Percentiles rank a stretch among this genome's conserved stretches.
These are phyloP conservation scores for Wickerhamiella spandovensis DNA, from an alignment of 805 yeast genomes.

Conservation along the genomic window DNA sequence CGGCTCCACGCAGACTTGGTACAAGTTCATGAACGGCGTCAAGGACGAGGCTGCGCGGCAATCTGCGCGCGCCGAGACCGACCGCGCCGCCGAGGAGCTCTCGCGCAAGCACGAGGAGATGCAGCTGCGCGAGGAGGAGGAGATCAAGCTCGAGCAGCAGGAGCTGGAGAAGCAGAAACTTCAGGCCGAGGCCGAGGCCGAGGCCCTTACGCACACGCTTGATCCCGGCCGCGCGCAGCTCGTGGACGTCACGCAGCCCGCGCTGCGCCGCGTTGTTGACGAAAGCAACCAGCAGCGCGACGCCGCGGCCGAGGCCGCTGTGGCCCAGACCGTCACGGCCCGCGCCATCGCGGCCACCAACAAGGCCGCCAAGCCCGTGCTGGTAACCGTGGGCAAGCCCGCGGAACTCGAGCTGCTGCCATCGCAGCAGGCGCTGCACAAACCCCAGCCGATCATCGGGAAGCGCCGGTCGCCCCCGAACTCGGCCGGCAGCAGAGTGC, in stretches of 20 bases:
- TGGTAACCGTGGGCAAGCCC: conserved; percentile 1
- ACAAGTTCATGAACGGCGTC: conserved; percentile 8
- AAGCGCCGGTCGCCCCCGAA: not conserved
- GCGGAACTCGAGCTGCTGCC: not conserved
- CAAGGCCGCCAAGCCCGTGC: not conserved
- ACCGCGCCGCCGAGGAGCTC: conserved; percentile 4
- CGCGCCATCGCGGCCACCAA: not conserved
- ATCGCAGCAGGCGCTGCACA: not conserved
- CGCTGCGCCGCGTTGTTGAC: conserved; percentile 6
- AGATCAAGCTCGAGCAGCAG: not conserved
- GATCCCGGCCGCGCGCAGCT: conserved; percentile 7
- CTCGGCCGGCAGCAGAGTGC: not conserved
- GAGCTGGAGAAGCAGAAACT: not conserved
- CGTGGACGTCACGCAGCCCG: conserved; percentile 5
- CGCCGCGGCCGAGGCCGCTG: not conserved
- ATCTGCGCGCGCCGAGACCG: conserved; percentile 1
- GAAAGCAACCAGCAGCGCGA: not conserved
- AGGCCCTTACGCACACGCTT: conserved; percentile 1
- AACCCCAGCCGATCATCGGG: not conserved
- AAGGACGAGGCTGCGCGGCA: conserved; percentile 5
- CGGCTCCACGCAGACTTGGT: conserved; percentile 9
- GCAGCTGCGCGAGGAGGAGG: conserved; percentile 1
- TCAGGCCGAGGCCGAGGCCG: not conserved
- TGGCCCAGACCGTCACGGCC: not conserved
- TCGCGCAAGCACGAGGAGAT: not conserved